phyloP scores from a whole-genome alignment of 2,329 filamentous ascomycete genomes.

The Alternaria consortialis region DNA sequence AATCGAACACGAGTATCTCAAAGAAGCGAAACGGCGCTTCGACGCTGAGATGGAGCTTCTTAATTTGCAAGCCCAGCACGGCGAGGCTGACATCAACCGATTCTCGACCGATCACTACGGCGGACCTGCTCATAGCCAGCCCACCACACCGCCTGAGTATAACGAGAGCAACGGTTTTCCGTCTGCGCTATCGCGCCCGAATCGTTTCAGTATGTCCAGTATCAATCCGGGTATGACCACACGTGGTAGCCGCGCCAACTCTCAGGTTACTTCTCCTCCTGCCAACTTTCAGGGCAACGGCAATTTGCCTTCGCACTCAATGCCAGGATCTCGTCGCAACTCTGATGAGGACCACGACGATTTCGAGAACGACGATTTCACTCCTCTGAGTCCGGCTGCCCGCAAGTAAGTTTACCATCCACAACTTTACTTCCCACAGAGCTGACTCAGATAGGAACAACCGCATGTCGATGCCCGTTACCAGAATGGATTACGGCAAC shows the following conservation, averaged over 20 bases:
- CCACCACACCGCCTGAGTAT: slow-evolving; percentile 94
- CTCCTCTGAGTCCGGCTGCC: slow-evolving; percentile 43
- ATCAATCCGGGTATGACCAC: slow-evolving; percentile 69
- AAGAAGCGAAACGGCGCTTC: slow-evolving; percentile 87
- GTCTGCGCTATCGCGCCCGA: slow-evolving; percentile 81
- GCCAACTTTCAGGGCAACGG: slow-evolving; percentile 61
- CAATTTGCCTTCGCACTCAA: slow-evolving; percentile 80
- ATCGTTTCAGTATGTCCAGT: slow-evolving; percentile 88
- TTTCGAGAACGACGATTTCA: slow-evolving; percentile 76
- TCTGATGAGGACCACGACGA: slow-evolving; percentile 87
- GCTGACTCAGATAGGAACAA: slow-evolving; percentile 68
- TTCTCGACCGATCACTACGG: slow-evolving; percentile 81
- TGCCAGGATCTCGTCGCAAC: slow-evolving; percentile 86
- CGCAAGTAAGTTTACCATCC: slow-evolving; percentile 46
- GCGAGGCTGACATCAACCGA: slow-evolving; percentile 83
- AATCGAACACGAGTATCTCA: slow-evolving; percentile 87
- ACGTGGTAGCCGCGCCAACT: slow-evolving; percentile 78
- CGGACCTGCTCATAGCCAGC: slow-evolving; percentile 79
- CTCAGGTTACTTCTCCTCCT: slow-evolving; percentile 81
- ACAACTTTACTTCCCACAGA: slow-evolving; percentile 11
- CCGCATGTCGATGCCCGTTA: slow-evolving; percentile 93
- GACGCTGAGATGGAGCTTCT: slow-evolving; percentile 92
- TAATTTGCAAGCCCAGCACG: slow-evolving; percentile 82
- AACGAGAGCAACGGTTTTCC: slow-evolving; percentile 80
- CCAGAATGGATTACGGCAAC: slow-evolving; percentile 71